phyloP scores from a whole-genome alignment of 805 yeast species.

The Torulaspora quercuum region DNA sequence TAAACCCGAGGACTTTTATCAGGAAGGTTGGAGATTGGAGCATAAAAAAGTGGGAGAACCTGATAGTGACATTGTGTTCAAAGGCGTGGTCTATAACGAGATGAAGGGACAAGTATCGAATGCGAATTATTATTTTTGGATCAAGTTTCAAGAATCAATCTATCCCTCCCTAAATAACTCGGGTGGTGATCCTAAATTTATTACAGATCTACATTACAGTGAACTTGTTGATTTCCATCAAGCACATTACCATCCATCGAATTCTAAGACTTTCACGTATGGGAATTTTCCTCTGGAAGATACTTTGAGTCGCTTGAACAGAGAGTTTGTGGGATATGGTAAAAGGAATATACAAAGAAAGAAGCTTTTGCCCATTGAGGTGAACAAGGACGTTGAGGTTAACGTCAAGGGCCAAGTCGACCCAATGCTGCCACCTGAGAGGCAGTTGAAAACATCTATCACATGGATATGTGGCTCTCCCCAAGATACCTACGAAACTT shows the following conservation, averaged over 20 bases:
- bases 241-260: conserved; percentile 82
- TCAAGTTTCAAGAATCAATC: conserved; percentile 73
- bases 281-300: conserved; percentile 67
- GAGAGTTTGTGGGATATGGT: conserved; percentile 52
- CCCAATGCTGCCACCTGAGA: conserved; percentile 61
- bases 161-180: conserved; percentile 85
- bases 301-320: conserved; percentile 56
- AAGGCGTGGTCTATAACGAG: conserved; percentile 96
- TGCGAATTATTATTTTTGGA: conserved; percentile 80
- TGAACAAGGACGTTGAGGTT: conserved; percentile 38
- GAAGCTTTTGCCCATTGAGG: conserved; percentile 43
- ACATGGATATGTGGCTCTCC: conserved; percentile 88
- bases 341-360: conserved; percentile 37
- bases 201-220: conserved; percentile 69
- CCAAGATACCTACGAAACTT: conserved; percentile 61
- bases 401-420: conserved; percentile 73
- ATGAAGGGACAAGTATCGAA: conserved; percentile 97
- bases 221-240: conserved; percentile 77
- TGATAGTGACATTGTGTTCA: conserved; percentile 61
- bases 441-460: conserved; percentile 74
- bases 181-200: conserved; percentile 88
- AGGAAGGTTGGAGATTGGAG: conserved; percentile 98
- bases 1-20: conserved; percentile 75
- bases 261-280: conserved; percentile 81
- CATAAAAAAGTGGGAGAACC: conserved; percentile 57